A percentile compares a stretch with the other conserved stretches of the same genome.
These are phyloP conservation scores for Nigrospora sphaerica DNA, from an alignment of 2,329 filamentous ascomycete genomes.

Conservation along the genomic window DNA sequence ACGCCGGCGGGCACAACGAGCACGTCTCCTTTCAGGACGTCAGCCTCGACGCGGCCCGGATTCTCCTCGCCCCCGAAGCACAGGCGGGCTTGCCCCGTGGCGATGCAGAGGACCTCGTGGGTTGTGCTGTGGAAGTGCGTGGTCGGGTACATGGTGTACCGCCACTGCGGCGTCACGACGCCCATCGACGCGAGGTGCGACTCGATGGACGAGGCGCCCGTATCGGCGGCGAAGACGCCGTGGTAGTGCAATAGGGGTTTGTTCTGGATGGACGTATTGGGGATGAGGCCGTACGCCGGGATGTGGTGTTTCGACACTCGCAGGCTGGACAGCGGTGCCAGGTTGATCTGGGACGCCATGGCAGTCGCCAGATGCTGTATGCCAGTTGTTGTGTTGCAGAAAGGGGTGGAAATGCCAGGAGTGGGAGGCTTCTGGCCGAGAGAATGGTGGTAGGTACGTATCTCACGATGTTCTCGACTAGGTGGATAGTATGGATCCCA, in stretches of 20 bases:
- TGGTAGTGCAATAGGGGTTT: constrained; percentile 63
- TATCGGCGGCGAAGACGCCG: constrained; percentile 37
- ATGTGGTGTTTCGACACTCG: constrained; percentile 53
- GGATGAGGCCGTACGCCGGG: constrained; percentile 45
- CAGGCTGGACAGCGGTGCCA: constrained; percentile 38
- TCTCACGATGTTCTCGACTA: too few relatives aligned
- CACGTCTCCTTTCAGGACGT: constrained; percentile 52
- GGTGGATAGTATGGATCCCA: too few relatives aligned
- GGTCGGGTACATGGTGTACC: constrained; percentile 60
- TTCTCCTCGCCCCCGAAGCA: constrained; percentile 63
- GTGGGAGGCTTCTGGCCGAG: too few relatives aligned
- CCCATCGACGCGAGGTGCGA: constrained; percentile 43
- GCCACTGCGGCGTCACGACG: constrained; percentile 57
- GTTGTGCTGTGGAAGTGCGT: constrained; percentile 63
- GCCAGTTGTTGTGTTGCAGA: too few relatives aligned
- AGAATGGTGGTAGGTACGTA: too few relatives aligned
- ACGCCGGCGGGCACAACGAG: constrained; percentile 60
- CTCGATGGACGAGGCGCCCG: constrained; percentile 44
- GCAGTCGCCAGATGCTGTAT: background rate
- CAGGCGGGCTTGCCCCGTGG: constrained; percentile 48
- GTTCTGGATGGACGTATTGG: constrained; percentile 58
- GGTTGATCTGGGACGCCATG: constrained; percentile 8
- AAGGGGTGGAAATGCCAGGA: too few relatives aligned
- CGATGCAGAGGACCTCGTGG: constrained; percentile 59
- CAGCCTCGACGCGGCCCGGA: constrained; percentile 44